phyloP scores from a whole-genome alignment of 1,139 yeast species.

The Blastobotrys malaysiensis region DNA sequence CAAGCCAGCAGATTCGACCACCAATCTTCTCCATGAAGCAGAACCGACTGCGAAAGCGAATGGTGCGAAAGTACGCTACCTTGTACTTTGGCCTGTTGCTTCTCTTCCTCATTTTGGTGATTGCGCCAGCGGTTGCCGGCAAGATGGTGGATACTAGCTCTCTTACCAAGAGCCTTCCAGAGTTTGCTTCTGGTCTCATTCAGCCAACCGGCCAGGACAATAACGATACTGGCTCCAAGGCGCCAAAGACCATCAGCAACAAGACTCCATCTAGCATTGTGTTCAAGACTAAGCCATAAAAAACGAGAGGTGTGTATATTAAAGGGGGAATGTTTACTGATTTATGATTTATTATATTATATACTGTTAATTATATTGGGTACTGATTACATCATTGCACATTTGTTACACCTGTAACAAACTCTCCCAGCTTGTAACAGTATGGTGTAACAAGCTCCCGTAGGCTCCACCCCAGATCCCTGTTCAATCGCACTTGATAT shows the following conservation, averaged over 20 bases:
- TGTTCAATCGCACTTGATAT: too few species aligned
- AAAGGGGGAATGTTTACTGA: not conserved
- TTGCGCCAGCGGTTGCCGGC: conserved; percentile 77
- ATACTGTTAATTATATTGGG: not conserved
- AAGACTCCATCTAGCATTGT: conserved; percentile 29
- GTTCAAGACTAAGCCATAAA: conserved; percentile 27
- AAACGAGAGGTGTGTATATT: not conserved
- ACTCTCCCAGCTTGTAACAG: too few species aligned
- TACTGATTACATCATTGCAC: not conserved
- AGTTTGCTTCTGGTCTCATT: conserved; percentile 65
- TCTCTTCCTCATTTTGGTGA: conserved; percentile 69
- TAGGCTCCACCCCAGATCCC: too few species aligned
- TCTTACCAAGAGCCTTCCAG: conserved; percentile 25
- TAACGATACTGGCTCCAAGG: conserved; percentile 60
- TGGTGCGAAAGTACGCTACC: conserved; percentile 91
- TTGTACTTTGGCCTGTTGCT: conserved; percentile 69
- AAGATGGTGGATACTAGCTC: conserved; percentile 23
- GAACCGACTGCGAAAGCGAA: conserved; percentile 95
- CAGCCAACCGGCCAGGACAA: conserved; percentile 80
- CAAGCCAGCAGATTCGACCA: conserved; percentile 96
- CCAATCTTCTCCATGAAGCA: conserved; percentile 97
- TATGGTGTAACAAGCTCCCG: too few species aligned
- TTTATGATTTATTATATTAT: not conserved
- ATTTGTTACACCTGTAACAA: too few species aligned
- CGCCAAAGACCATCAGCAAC: conserved; percentile 29